A percentile compares a stretch with the other conserved stretches of the same genome.
Conservation (phyloP, 257 asterid species). For the Solanum okadae region DNA sequence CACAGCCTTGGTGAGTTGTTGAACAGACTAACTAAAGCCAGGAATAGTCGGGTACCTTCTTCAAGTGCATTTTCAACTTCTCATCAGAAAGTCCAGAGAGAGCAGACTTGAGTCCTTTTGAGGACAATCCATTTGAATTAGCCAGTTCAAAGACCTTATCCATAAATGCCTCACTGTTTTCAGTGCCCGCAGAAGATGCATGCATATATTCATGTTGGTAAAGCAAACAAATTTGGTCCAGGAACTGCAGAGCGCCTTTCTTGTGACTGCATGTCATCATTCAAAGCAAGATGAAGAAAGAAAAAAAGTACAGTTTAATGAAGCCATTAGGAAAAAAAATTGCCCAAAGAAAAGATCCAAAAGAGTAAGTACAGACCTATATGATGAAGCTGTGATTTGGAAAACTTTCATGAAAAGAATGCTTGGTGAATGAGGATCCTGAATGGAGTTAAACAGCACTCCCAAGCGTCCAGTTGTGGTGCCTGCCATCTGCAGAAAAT, state of each 20-base stretch:
- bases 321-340: neutral
- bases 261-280: conserved; percentile 57
- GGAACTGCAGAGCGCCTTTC: conserved; percentile 61
- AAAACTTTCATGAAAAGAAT: conserved; percentile 53
- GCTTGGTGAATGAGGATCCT: conserved; percentile 38
- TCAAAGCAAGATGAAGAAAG: neutral
- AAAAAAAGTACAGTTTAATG: neutral
- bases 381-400: conserved; percentile 59
- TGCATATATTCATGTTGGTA: conserved; percentile 50
- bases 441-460: conserved; percentile 54
- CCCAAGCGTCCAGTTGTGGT: conserved; percentile 77
- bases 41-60: conserved; percentile 38
- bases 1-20: neutral
- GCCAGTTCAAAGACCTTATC: conserved; percentile 71
- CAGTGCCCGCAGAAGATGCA: conserved; percentile 33
- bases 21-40: neutral
- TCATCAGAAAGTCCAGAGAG: conserved; percentile 51
- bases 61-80: conserved; percentile 37
- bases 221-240: conserved; percentile 77
- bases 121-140: conserved; percentile 65
- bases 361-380: conserved; percentile 34
- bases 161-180: conserved; percentile 39
- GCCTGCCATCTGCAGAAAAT: conserved; percentile 64
- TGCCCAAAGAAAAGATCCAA: neutral
- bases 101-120: conserved; percentile 52